Evolutionary conservation across 495 filamentous ascomycete species (phyloP).

Genomic region (Hyaloscypha hepaticicola): DNA sequence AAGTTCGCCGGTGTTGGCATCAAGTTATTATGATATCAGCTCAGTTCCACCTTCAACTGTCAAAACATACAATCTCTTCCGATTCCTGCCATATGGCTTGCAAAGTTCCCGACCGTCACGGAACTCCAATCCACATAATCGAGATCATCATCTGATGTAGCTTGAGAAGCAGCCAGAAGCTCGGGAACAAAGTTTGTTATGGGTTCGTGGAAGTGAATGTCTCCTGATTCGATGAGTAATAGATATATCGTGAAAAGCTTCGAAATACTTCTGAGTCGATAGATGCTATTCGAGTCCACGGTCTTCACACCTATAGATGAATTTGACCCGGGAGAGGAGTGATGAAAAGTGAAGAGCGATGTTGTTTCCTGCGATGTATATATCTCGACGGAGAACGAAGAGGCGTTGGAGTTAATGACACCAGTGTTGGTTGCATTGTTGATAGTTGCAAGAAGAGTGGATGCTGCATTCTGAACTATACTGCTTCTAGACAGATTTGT

Average conservation of each 20-base stretch:
- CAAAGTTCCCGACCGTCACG: slow-evolving; percentile 52
- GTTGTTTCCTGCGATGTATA: too few species aligned
- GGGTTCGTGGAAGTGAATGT: slow-evolving; percentile 29
- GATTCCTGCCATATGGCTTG: slow-evolving; percentile 53
- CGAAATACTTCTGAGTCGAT: slow-evolving; percentile 47
- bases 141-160: slow-evolving; percentile 8
- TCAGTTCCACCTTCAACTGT: slow-evolving; percentile 4
- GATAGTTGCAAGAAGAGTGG: too few species aligned
- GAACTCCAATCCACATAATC: slow-evolving; percentile 47
- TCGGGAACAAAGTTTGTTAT: slow-evolving; percentile 57
- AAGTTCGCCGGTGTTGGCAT: too few species aligned
- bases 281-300: slow-evolving; percentile 44
- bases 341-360: too few species aligned
- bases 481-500: too few species aligned
- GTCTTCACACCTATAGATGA: slow-evolving; percentile 17
- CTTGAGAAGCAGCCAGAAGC: slow-evolving; percentile 40
- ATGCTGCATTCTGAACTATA: too few species aligned
- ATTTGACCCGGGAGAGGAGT: too few species aligned
- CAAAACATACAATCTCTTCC: slow-evolving; percentile 29
- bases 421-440: too few species aligned
- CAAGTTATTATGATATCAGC: too few species aligned
- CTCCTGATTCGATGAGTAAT: slow-evolving; percentile 41
- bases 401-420: too few species aligned
- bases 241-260: slow-evolving; percentile 49
- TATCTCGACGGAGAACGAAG: too few species aligned